Evolutionary conservation across 257 asterid genomes (phyloP).

Genomic region (Cynanchum wilfordii): DNA sequence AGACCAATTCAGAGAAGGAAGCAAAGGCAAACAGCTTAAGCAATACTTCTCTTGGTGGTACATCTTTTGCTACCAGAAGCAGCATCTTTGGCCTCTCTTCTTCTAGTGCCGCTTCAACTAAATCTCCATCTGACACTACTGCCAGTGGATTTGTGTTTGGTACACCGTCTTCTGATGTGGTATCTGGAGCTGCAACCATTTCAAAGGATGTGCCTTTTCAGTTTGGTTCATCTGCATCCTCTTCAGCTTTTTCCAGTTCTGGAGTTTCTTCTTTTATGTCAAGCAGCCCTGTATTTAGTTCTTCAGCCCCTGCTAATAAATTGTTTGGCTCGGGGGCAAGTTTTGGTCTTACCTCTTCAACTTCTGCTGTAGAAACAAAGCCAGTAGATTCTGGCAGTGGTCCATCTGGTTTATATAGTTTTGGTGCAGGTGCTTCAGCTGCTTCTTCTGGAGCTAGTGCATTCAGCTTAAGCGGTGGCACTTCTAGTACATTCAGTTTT

Average conservation of each 20-base stretch:
- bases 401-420: conserved; percentile 14
- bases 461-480: conserved; percentile 7
- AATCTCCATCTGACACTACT: conserved; percentile 11
- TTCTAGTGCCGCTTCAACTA: conserved; percentile 8
- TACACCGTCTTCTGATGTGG: conserved; percentile 14
- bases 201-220: conserved; percentile 12
- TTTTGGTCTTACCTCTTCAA: conserved; percentile 16
- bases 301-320: conserved; percentile 14
- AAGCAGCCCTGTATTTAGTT: conserved; percentile 11
- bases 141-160: conserved; percentile 10
- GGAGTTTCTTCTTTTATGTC: conserved; percentile 19
- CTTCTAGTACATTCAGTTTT: conserved; percentile 18
- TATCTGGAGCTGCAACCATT: conserved; percentile 19
- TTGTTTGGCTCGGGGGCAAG: conserved; percentile 7
- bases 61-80: conserved; percentile 16
- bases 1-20: conserved; percentile 23
- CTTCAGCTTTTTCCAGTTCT: conserved; percentile 8
- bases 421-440: conserved; percentile 1
- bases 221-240: conserved; percentile 22
- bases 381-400: conserved; percentile 8
- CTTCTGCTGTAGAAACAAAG: conserved; percentile 16
- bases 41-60: conserved; percentile 1
- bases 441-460: conserved; percentile 3
- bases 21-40: conserved; percentile 24
- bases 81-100: conserved; percentile 15